These are phyloP conservation scores for Tolypocladium endophyticum DNA, from an alignment of 2,329 filamentous ascomycete species.

Conservation along the genomic window DNA sequence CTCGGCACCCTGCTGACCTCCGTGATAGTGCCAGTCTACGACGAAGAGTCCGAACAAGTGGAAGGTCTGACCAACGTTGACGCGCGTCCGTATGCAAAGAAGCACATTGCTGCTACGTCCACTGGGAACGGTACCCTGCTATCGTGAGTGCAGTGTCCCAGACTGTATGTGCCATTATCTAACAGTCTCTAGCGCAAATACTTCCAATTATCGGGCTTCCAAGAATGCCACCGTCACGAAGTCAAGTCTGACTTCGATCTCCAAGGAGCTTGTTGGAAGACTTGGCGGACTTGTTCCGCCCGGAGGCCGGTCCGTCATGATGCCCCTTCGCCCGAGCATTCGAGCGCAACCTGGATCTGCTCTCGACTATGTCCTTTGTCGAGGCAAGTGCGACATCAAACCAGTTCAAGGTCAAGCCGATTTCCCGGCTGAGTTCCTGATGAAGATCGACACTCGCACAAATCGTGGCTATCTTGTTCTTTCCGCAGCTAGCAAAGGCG, in stretches of 20 bases:
- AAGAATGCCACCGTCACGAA: background rate
- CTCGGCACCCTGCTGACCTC: background rate
- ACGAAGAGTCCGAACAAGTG: slow-evolving; percentile 12
- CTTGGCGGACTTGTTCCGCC: slow-evolving; percentile 2
- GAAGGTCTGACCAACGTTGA: slow-evolving; percentile 10
- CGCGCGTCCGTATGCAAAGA: slow-evolving; percentile 11
- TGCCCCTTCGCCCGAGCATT: background rate
- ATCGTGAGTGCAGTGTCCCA: background rate
- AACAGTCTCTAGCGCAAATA: slow-evolving; percentile 1
- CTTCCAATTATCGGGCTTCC: background rate
- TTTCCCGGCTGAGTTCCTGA: slow-evolving; percentile 5
- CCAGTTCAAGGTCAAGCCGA: slow-evolving; percentile 1
- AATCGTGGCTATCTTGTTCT: slow-evolving; percentile 11
- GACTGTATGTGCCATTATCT: background rate
- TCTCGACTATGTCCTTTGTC: slow-evolving; percentile 8
- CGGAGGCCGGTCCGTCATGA: background rate
- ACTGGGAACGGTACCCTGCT: background rate
- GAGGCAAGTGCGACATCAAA: slow-evolving; percentile 8
- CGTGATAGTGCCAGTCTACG: slow-evolving; percentile 7
- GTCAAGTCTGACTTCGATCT: background rate
- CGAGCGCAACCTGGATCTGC: background rate
- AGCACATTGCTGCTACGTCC: slow-evolving; percentile 2
- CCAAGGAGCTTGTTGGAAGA: background rate
- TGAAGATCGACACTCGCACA: slow-evolving; percentile 7
- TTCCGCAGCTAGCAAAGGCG: slow-evolving; percentile 2